phyloP scores from a whole-genome alignment of 805 yeast species.

The Pichia exigua region DNA sequence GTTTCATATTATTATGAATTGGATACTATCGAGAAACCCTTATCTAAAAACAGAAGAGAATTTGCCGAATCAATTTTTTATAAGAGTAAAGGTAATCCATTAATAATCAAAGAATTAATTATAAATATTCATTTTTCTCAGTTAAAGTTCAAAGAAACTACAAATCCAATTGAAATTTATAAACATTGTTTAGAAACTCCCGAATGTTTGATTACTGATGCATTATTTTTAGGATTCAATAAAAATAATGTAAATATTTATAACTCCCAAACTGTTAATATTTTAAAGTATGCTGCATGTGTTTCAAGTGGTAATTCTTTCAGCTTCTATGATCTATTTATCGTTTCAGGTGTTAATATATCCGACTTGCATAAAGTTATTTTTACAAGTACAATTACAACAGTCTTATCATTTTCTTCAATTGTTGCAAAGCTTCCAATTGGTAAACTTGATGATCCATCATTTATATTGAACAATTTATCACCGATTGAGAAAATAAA shows the following conservation, averaged over 20 bases:
- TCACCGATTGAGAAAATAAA: conserved; percentile 27
- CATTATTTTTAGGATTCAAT: conserved; percentile 1
- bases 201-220: neutral
- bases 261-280: conserved; percentile 9
- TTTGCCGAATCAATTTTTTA: conserved; percentile 16
- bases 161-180: neutral
- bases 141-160: neutral
- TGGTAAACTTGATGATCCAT: conserved; percentile 26
- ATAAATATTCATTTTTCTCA: conserved; percentile 24
- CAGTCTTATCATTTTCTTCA: conserved; percentile 32
- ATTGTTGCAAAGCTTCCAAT: conserved; percentile 42
- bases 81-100: conserved; percentile 19
- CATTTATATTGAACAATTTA: conserved; percentile 9
- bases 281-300: conserved; percentile 37
- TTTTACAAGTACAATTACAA: conserved; percentile 27
- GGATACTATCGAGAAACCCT: neutral
- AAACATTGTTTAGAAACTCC: neutral
- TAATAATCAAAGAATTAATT: conserved; percentile 21
- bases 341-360: conserved; percentile 31
- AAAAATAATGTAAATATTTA: neutral
- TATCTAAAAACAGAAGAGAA: neutral
- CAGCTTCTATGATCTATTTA: conserved; percentile 31
- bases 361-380: conserved; percentile 28
- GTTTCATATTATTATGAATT: conserved; percentile 2
- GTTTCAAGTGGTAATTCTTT: conserved; percentile 32